Evolutionary conservation across 2,329 filamentous ascomycete species (phyloP), one percentile per base, ranked within the genome.

Genomic region (Aspergillus sp.): DNA sequence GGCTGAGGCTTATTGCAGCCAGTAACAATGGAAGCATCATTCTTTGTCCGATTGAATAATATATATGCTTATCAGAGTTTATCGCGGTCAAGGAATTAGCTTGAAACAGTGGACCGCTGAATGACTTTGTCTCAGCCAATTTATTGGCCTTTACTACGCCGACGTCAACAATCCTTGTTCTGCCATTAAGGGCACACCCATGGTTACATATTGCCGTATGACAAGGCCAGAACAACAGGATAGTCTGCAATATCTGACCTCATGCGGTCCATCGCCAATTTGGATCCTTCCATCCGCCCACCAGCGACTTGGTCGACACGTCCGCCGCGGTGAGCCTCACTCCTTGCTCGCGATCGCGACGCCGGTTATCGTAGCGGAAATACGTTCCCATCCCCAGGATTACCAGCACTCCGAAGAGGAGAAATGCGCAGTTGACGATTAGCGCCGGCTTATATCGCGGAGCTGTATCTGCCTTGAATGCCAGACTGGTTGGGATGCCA

Each of bases 261-360:
- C 23, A 45, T 28, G 55, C 13, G 5, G 61, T 63, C 61, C 61
- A 63, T 21, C 61, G 51, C 61, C 61, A 63, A 39, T 47, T 63
- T 0, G 59, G 60, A 43, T 60, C 62, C 13, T 60, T 53, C 60
- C 60, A 64, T 0, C 62, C 55, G 9, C 52, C 47, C 21, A 57
- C 32, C 39, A 63, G 17, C 32, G n/a, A 45, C 39, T 58, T 43
- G 9, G 61, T 63, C 15, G 59, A 28, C 13, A 63, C 47, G 30
- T 61, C 58, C 4, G 43, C 58, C 13, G 58, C 61, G 3, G 61
- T 61, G 12, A 63, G 45, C 5, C 25, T 54, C 10, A 58, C 49
- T 2, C 60, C 60, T 19, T 62, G 60, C 41, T 39, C 23, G 21
- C 51, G 52, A n/a, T 61, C 36, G 13, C 61, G 48, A 4, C 55